Evolutionary conservation across 192 early-diverging fungal genomes (phyloP), one percentile per base, ranked within the genome.

Genomic region (Spinellus fusiger): DNA sequence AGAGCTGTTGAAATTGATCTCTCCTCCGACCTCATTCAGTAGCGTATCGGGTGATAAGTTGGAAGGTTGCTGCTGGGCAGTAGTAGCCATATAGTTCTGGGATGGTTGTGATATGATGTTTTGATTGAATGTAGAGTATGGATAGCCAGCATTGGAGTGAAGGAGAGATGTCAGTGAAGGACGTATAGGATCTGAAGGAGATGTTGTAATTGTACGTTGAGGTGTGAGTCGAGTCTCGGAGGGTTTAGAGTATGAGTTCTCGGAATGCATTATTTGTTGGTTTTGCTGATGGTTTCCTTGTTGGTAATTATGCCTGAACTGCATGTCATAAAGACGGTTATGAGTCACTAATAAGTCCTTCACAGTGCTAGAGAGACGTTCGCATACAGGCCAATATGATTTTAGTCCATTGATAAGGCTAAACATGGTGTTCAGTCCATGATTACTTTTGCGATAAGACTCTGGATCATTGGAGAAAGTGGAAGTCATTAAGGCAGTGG

Each of bases 371-470:
- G 59, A 48, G 35, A 70, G 32, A 33, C 68, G 32, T 29, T 58
- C 61, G 58, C 68, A 59, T 49, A 70, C 54, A 12, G 62, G 62
- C 68, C 68, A 70, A 23, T 62, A 64, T 3, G 61, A 56, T 54
- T 50, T 47, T 48, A 70, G 27, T 18, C 49, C 25, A 50, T 70
- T 47, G 23, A 13, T 26, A 27, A 49, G 46, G 20, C 60, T 49
- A 32, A 54, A 62, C 27, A 70, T 28, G 13, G 54, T 40, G 16
- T 49, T 25, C 16, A 70, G 40, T 52, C 61, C 44, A 10, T 59
- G 20, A 23, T 51, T 59, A 8, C 68, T 59, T 20, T 54, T 70
- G 31, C 46, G 48, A 54, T 46, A 62, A 18, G 50, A 34, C 1
- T 31, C 61, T 5, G 54, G 48, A 20, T 57, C 57, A 20, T 56